A percentile compares a stretch with the other conserved stretches of the same genome.
Evolutionary conservation across 1,284 basidiomycete genomes (phyloP).

Genomic region (Naganishia sp.): DNA sequence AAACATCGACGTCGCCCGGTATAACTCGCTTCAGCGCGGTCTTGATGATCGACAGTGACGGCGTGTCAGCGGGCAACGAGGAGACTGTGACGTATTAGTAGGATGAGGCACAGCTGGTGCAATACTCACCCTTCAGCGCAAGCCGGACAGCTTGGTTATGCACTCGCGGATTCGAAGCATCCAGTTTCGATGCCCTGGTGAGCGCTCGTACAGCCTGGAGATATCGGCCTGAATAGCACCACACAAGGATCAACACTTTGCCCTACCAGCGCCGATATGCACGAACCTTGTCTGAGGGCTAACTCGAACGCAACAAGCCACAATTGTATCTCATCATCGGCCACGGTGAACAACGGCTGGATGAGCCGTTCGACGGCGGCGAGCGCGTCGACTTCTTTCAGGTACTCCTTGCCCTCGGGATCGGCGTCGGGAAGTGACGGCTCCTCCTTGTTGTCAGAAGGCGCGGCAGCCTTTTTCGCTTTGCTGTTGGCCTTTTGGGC

Average conservation of each 20-base stretch:
- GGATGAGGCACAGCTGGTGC: too few species aligned
- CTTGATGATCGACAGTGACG: conserved; percentile 27
- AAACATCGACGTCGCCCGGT: conserved; percentile 15
- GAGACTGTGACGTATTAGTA: not conserved
- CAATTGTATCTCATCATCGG: conserved; percentile 63
- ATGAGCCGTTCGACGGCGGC: conserved; percentile 75
- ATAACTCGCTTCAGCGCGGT: conserved; percentile 24
- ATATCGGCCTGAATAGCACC: conserved; percentile 64
- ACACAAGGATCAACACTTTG: not conserved
- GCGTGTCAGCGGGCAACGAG: conserved; percentile 14
- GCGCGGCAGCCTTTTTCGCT: conserved; percentile 63
- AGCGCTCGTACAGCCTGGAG: conserved; percentile 76
- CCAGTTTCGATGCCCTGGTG: conserved; percentile 61
- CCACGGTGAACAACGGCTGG: conserved; percentile 64
- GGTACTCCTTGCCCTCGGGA: conserved; percentile 72
- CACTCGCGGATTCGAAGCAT: conserved; percentile 65
- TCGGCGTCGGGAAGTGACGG: conserved; percentile 70
- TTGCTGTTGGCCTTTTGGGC: conserved; percentile 89
- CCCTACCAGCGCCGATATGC: not conserved
- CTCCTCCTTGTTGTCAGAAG: conserved; percentile 73
- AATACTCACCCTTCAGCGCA: conserved; percentile 58
- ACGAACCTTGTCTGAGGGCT: conserved; percentile 70
- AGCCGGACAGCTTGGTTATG: conserved; percentile 72
- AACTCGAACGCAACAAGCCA: conserved; percentile 82
- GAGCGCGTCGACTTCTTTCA: conserved; percentile 68